Evolutionary conservation across 768 basidiomycete genomes (phyloP), one percentile per base, ranked within the genome.

Genomic region (Mycena sanguinolenta): DNA sequence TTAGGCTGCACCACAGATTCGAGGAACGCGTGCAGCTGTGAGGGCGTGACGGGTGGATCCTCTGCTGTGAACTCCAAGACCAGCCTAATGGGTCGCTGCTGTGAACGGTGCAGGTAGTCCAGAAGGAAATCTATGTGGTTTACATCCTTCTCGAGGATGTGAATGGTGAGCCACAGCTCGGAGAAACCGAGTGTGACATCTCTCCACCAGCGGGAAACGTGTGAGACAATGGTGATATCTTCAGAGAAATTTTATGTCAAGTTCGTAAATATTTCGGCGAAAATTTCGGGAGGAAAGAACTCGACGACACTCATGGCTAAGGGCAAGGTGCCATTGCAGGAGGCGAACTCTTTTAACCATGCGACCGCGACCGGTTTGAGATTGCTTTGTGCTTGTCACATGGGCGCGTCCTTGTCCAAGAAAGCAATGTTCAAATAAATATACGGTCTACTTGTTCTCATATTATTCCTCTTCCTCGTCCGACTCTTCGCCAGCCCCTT

Each of bases 131-230:
- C 50, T 3, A 38, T 1, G 63, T 70, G 63, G 3, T 59, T 36
- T 19, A 52, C 3, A 39, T 64, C 63, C 38, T 17, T 6, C 38
- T 64, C 57, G 27, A 13, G 13, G 27, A 70, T 54, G 21, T 46
- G 28, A 1, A 65, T 28, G 39, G 42, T 28, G 62, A 70, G 50
- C 68, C 63, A 70, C 39, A 70, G 49, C 39, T 70, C 63, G 9
- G 68, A 64, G 0, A 63, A 62, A 0, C 32, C 39, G 23, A 70
- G 46, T 12, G 57, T 36, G 30, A 57, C 67, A 6, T 16, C 23
- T n/a, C 68, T 62, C 68, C 68, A 70, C 57, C 27, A 38, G 27
- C 54, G 55, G 21, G 61, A 69, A 44, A 69, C 67, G 10, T 64
- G 61, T 1, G 68, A 64, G 21, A 32, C 34, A 2, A 44, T 32